A percentile compares a stretch with the other conserved stretches of the same genome.
These are phyloP conservation scores for Dactylonectria estremocensis DNA, from an alignment of 2,329 filamentous ascomycete genomes.

Conservation along the genomic window DNA sequence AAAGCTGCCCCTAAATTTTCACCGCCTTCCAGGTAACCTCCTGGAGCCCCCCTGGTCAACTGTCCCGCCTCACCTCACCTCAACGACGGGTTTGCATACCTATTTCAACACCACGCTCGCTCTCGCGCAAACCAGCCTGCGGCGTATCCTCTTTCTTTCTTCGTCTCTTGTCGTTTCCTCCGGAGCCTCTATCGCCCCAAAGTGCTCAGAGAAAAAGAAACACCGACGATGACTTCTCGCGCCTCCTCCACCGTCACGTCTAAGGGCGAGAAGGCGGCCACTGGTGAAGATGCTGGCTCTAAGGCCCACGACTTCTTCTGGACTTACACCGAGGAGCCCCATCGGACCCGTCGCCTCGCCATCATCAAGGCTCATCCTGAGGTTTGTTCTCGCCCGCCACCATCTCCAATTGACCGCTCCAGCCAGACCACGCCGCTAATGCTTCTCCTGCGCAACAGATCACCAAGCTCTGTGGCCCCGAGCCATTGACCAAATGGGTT, in stretches of 20 bases:
- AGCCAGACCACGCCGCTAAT: constrained; percentile 27
- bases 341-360: constrained; percentile 88
- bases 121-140: constrained; percentile 12
- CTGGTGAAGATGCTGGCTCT: constrained; percentile 39
- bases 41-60: constrained; percentile 13
- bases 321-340: constrained; percentile 99
- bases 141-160: constrained; percentile 5
- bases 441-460: constrained; percentile 69
- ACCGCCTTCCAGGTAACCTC: constrained; percentile 48
- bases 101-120: constrained; percentile 16
- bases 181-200: not conserved
- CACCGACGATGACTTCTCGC: constrained; percentile 47
- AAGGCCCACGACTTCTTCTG: constrained; percentile 83
- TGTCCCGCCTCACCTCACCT: constrained; percentile 23
- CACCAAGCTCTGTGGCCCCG: constrained; percentile 95
- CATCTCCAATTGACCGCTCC: constrained; percentile 19
- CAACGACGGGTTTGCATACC: constrained; percentile 22
- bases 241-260: constrained; percentile 55
- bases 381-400: constrained; percentile 63
- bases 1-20: constrained; percentile 44
- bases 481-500: constrained; percentile 95
- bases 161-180: not conserved
- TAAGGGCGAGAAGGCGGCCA: constrained; percentile 44
- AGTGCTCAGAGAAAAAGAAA: constrained; percentile 1
- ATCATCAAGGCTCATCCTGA: constrained; percentile 99